A percentile compares a stretch with the other conserved stretches of the same genome.
Conservation (phyloP, 352 stramenopile genomes). For the Phytophthora sp. region DNA sequence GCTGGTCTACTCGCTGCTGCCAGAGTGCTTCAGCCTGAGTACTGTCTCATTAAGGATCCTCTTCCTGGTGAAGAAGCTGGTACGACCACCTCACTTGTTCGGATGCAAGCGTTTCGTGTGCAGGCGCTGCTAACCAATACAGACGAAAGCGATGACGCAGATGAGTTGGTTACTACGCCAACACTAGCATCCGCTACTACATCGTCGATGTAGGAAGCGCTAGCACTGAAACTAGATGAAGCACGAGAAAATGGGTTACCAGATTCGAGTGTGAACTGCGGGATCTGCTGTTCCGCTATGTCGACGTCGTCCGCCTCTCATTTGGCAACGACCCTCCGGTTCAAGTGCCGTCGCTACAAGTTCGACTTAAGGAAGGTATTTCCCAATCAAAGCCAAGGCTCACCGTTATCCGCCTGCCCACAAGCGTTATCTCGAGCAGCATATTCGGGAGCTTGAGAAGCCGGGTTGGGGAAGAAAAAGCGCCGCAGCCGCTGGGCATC, state of each 20-base stretch:
- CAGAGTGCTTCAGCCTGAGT: background rate
- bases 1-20: background rate
- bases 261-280: background rate
- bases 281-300: background rate
- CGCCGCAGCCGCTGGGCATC: background rate
- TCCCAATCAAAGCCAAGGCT: background rate
- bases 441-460: background rate
- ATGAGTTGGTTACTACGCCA: background rate
- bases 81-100: background rate
- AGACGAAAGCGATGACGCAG: background rate
- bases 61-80: background rate
- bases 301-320: background rate
- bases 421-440: background rate
- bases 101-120: background rate
- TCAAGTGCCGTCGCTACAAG: background rate
- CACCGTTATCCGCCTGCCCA: background rate
- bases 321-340: background rate
- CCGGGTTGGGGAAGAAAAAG: background rate
- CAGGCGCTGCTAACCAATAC: background rate
- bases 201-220: background rate
- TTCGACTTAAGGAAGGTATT: background rate
- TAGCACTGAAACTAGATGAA: background rate
- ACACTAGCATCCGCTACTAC: background rate
- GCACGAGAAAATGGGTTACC: background rate
- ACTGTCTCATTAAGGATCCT: background rate